phyloP scores from a whole-genome alignment of 1,284 basidiomycete genomes.

The Leccinum laetum region DNA sequence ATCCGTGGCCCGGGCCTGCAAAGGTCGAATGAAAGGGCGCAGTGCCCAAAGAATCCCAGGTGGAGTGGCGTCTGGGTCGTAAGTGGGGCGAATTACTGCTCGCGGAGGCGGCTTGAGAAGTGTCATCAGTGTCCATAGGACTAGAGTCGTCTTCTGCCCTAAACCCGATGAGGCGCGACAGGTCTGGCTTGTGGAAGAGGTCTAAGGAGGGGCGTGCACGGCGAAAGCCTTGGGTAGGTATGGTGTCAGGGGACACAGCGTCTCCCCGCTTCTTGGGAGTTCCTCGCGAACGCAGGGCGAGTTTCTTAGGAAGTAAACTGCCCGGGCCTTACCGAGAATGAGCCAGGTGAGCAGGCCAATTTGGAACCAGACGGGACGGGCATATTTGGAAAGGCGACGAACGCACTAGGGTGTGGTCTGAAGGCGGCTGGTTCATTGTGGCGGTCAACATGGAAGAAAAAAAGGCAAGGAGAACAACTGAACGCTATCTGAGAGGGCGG shows the following conservation, averaged over 20 bases:
- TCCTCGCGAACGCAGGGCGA: slow-evolving; percentile 31
- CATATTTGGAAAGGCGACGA: slow-evolving; percentile 34
- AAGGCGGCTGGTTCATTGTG: slow-evolving; percentile 26
- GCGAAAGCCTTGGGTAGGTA: slow-evolving; percentile 21
- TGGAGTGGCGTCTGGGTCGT: slow-evolving; percentile 24
- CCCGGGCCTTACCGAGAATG: slow-evolving; percentile 30
- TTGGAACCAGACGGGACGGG: slow-evolving; percentile 14
- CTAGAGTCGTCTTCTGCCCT: slow-evolving; percentile 29
- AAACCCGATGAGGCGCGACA: slow-evolving; percentile 42
- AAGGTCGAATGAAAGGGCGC: slow-evolving; percentile 14
- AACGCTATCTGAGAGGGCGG: slow-evolving; percentile 20
- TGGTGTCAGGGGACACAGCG: slow-evolving; percentile 16
- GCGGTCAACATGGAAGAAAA: slow-evolving; percentile 14
- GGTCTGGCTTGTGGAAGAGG: slow-evolving; percentile 41
- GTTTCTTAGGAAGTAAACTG: slow-evolving; percentile 40
- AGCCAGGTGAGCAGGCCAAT: slow-evolving; percentile 10
- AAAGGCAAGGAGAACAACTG: neutral
- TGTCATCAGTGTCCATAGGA: slow-evolving; percentile 32
- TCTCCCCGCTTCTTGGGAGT: slow-evolving; percentile 22
- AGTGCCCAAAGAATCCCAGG: slow-evolving; percentile 21
- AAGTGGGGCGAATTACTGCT: slow-evolving; percentile 25
- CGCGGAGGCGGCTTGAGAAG: slow-evolving; percentile 31
- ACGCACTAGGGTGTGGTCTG: slow-evolving; percentile 27
- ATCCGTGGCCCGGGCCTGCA: slow-evolving; percentile 6
- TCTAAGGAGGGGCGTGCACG: slow-evolving; percentile 35